Evolutionary conservation across 331 rosid genomes (phyloP), one percentile per base, ranked within the genome.

Genomic region (Phaseolus coccineus): DNA sequence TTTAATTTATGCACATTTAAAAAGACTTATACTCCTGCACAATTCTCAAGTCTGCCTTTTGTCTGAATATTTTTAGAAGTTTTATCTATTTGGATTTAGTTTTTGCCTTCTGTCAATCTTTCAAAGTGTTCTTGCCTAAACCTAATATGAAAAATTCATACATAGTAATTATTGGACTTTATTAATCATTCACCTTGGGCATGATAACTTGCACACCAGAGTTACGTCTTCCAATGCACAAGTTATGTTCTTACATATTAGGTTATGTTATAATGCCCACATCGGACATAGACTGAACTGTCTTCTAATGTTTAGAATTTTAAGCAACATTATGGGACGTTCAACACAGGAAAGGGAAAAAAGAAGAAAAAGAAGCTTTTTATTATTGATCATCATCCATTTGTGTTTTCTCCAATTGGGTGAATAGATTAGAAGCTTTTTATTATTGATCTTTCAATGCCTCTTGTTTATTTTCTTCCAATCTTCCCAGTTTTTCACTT

Each of bases 91-190:
- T 71, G 55, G 46, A 37, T n/a, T 47, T 51, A 78, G 13, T 71
- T 71, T 42, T 57, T 46, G 64, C 83, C 59, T 78, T 56, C 39
- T 31, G 30, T 24, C 53, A 22, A 56, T 58, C 52, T 39, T 57
- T 25, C 10, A 69, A 39, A 27, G 44, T 40, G 30, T 51, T 40
- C 19, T 53, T 40, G 79, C 25, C 65, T 47, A 47, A 69, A 40
- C 65, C 24, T 11, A 65, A 66, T 52, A 27, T 55, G 66, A 50
- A 14, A 4, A 1, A 35, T 65, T 66, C 71, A 56, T 71, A 47
- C 25, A 61, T 22, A 47, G 37, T 28, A 27, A 19, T 28, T 33
- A 37, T 61, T 69, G 40, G 31, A n/a, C 25, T n/a, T 61, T 12
- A 12, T 65, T 52, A 28, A 13, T 25, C 24, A 37, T 37, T 37